phyloP scores from a whole-genome alignment of 2,329 filamentous ascomycete species.

The Ophiosphaerella korrae region DNA sequence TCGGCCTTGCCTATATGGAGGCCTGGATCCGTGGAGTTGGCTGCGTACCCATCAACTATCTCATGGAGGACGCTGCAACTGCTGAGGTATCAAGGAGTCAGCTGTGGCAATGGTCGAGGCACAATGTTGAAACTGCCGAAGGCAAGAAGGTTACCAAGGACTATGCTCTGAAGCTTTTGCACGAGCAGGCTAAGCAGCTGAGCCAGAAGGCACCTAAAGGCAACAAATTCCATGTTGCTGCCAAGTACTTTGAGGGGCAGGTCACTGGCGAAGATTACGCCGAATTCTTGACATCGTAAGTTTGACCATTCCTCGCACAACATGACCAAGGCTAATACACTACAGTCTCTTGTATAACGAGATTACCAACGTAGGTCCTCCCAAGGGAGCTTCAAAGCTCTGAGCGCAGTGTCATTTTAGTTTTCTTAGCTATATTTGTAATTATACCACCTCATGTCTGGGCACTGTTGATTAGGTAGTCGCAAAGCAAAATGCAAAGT shows the following conservation, averaged over 20 bases:
- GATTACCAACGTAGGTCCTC: constrained; percentile 74
- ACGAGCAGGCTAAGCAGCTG: constrained; percentile 81
- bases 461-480: background rate
- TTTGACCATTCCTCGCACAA: constrained; percentile 14
- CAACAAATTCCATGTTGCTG: constrained; percentile 89
- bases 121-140: constrained; percentile 75
- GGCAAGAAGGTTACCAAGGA: constrained; percentile 93
- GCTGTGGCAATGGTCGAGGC: constrained; percentile 93
- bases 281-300: constrained; percentile 88
- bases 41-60: constrained; percentile 95
- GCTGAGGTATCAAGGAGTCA: constrained; percentile 94
- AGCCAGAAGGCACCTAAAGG: constrained; percentile 77
- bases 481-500: constrained; percentile 8
- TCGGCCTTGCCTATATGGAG: constrained; percentile 97
- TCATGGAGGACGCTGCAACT: constrained; percentile 98
- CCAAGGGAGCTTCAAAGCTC: constrained; percentile 60
- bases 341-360: constrained; percentile 81
- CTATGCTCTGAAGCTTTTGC: constrained; percentile 83
- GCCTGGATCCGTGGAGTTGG: constrained; percentile 94
- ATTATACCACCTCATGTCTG: constrained; percentile 15
- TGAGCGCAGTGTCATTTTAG: constrained; percentile 21
- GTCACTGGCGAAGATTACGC: constrained; percentile 97
- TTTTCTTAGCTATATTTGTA: constrained; percentile 5
- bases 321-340: constrained; percentile 17
- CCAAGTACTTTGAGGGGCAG: constrained; percentile 90